Base-by-base conservation (phyloP, 208 protist genomes). In the Trypanosoma brucei region DNA sequence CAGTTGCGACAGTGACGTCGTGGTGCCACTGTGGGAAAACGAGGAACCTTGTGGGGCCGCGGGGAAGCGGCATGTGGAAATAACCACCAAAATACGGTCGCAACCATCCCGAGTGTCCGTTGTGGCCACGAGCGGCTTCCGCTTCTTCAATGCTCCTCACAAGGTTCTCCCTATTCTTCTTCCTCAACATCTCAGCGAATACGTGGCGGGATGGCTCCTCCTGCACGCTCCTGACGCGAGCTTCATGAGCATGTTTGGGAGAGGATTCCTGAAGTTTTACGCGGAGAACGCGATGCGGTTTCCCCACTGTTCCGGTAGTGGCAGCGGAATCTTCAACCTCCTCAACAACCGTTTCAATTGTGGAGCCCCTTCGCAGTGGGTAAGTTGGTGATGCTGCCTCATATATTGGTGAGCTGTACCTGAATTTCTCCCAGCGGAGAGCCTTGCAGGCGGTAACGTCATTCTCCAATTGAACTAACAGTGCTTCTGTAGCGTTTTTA, bases 21-120 rank as follows among this genome's bases (percentile, higher is more conserved):
- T 84, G 78, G 2, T 48, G 35, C 9, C 55, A 54, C 56, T 88
- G 82, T 11, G 82, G 82, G 49, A 88, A 88, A 53, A 85, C 14
- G 11, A 84, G 53, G 59, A 88, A 81, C 5, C 76, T 75, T 33
- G 62, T 62, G 3, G 68, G 38, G 30, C 79, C 70, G 51, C 35
- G 8, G 46, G 14, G 3, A 34, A 30, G 54, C 35, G 39, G 45
- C 22, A 58, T 34, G 44, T 52, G 8, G 2, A 88, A 55, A 56
- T 85, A 88, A 35, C 82, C 82, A 2, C 82, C 82, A 9, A 76
- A 60, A 40, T 56, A 48, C 45, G 64, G 55, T 13, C 55, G 63
- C 56, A 40, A 33, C 22, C 22, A 31, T 2, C 14, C 36, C 30
- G 13, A 36, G 3, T 13, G 1, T 54, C 37, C 52, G 60, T 36